A percentile compares a stretch with the other conserved stretches of the same genome.
Conservation (phyloP, 129 eudicot species). For the Flaveria ramosissima region DNA sequence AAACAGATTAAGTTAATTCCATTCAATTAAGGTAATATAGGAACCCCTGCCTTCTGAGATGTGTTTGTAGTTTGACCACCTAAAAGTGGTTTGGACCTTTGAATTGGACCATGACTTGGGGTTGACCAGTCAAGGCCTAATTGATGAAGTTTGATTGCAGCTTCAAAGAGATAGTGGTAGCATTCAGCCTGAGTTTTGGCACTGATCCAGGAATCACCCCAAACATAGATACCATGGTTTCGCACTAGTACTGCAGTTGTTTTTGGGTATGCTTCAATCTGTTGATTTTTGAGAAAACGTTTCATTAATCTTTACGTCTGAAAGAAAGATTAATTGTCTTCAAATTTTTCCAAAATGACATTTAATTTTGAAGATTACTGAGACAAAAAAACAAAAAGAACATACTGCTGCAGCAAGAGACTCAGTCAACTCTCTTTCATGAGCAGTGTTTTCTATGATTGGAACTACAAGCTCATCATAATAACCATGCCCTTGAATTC, state of each 20-base stretch:
- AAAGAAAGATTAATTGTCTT: neutral
- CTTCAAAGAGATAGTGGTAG: constrained; percentile 95
- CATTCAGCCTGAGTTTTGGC: constrained; percentile 99
- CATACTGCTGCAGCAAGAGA: constrained; percentile 94
- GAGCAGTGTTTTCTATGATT: constrained; percentile 93
- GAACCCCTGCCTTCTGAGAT: constrained; percentile 48
- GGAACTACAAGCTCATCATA: constrained; percentile 96
- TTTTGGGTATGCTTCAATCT: constrained; percentile 96
- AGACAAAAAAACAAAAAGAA: constrained; percentile 21
- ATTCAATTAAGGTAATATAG: constrained; percentile 23
- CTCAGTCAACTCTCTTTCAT: constrained; percentile 91
- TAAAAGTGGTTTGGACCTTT: constrained; percentile 32
- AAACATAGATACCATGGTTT: constrained; percentile 89
- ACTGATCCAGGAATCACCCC: constrained; percentile 99
- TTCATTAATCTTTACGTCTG: neutral
- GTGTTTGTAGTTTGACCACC: constrained; percentile 32
- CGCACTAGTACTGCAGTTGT: constrained; percentile 97
- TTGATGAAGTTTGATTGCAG: constrained; percentile 96
- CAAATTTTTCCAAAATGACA: neutral
- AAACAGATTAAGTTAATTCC: constrained; percentile 39
- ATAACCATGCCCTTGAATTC: constrained; percentile 98
- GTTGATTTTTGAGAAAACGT: constrained; percentile 22
- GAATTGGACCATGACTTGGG: constrained; percentile 88
- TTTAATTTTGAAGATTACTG: neutral
- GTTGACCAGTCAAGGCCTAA: constrained; percentile 92